Base-by-base conservation (phyloP, 139 green algal species). In the Ettlia oleoabundans region DNA sequence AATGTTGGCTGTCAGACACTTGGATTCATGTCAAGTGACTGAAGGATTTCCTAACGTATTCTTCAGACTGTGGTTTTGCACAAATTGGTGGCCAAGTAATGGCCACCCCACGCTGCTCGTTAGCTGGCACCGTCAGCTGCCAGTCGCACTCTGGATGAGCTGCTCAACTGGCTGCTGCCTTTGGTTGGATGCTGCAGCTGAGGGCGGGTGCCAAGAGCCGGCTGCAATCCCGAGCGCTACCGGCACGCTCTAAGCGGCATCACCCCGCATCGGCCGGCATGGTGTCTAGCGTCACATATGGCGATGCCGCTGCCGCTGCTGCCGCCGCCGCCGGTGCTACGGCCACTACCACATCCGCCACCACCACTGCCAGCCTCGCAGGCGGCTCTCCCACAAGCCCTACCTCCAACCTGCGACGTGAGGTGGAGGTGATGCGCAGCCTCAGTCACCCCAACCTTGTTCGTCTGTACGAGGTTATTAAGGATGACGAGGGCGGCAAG, bases 361-460 rank as follows among this genome's bases (percentile, higher is more conserved):
- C 35, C 0, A 35, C 35, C 33, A 18, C 18, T 35, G 15, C 35
- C 64, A 42, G 41, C 13, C 66, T 55, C 37, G 3, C 66, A 6
- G 63, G n/a, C 28, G 32, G 32, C 18, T 32, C 55, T 32, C 55
- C 55, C 55, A 22, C 8, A 40, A 53, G 78, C 66, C 32, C 53
- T 0, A 42, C 82, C 13, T 47, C 73, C 7, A 72, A 91, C 21
- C 68, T 87, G 43, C 37, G 88, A 61, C 77, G 85, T 7, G 92
- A 95, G 85, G 89, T 95, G 43, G 82, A 86, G 37, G 84, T 96
- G 62, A 90, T 95, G 76, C 92, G 91, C 53, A 88, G 91, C 55
- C 81, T 97, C 82, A 76, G 91, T 78, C 95, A 98, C 86, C 91
- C 91, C 26, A 95, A 97, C 82, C 86, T 97, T n/a, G 89, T 97